Percentiles rank a stretch among this genome's conserved stretches.
Conservation (phyloP, 2,329 filamentous ascomycete genomes). For the Plenodomus biglobosus region DNA sequence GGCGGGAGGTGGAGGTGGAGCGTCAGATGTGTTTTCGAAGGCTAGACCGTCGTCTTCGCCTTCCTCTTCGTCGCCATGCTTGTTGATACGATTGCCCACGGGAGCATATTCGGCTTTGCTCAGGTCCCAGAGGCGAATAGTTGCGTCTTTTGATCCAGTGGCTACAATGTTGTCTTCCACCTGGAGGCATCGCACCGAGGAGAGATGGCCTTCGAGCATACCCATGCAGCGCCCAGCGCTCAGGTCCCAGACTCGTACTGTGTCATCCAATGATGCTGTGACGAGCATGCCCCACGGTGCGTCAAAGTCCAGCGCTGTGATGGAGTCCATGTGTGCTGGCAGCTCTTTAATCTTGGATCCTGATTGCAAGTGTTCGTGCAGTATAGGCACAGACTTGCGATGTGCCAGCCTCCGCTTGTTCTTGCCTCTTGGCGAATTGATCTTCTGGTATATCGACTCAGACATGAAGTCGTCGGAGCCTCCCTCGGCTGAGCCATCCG, state of each 20-base stretch:
- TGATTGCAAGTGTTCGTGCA: constrained; percentile 93
- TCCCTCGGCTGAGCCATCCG: constrained; percentile 58
- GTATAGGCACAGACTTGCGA: constrained; percentile 85
- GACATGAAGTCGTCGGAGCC: constrained; percentile 78
- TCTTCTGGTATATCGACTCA: constrained; percentile 92
- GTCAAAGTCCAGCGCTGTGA: constrained; percentile 93
- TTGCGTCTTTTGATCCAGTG: constrained; percentile 92
- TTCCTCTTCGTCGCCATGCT: constrained; percentile 47
- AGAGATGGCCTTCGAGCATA: constrained; percentile 87
- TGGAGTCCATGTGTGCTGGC: constrained; percentile 81
- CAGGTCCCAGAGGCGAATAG: constrained; percentile 91
- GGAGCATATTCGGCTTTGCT: constrained; percentile 84
- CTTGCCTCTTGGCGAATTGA: constrained; percentile 61
- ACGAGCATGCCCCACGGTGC: constrained; percentile 96
- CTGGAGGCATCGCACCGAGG: constrained; percentile 88
- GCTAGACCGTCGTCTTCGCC: constrained; percentile 62
- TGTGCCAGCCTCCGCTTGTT: constrained; percentile 59
- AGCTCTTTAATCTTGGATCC: constrained; percentile 87
- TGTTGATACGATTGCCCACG: constrained; percentile 57
- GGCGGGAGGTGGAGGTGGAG: constrained; percentile 66
- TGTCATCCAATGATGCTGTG: constrained; percentile 88
- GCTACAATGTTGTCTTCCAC: constrained; percentile 95
- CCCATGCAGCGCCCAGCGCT: constrained; percentile 92
- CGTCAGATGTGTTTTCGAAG: constrained; percentile 70
- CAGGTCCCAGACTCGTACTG: constrained; percentile 93